Conservation (phyloP, 352 stramenopile genomes). For the Blastocystis sp. region DNA sequence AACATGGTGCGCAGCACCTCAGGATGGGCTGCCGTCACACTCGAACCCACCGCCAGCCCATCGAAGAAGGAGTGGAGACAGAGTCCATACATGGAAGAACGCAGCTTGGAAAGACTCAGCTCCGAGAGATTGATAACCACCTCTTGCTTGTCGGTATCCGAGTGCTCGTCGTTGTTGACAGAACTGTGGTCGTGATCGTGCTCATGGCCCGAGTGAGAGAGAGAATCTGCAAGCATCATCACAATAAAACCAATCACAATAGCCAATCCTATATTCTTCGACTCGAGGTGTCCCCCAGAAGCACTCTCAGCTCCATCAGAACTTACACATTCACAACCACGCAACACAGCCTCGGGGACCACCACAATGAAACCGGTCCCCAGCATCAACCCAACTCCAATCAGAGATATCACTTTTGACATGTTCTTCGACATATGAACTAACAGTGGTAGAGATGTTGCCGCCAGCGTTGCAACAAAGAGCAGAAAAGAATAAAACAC, state of each 20-base stretch:
- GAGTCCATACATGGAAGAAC: background rate
- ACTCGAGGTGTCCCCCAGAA: background rate
- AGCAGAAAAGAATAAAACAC: conserved; percentile 2
- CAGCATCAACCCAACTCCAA: conserved; percentile 33
- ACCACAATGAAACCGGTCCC: conserved; percentile 27
- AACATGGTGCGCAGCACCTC: conserved; percentile 11
- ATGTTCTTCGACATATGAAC: conserved; percentile 29
- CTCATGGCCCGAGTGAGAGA: background rate
- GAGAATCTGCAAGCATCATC: conserved; percentile 27
- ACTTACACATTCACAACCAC: background rate
- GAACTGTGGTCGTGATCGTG: background rate
- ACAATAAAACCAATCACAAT: conserved; percentile 22
- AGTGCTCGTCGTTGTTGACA: background rate
- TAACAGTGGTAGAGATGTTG: conserved; percentile 9
- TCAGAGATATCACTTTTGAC: background rate
- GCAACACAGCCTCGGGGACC: conserved; percentile 1
- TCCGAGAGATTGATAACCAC: conserved; percentile 18
- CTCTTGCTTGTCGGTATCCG: background rate
- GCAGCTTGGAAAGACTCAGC: background rate
- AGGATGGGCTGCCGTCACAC: background rate
- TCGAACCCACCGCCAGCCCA: background rate
- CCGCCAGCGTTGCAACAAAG: background rate
- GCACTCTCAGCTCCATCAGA: background rate
- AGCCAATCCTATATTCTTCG: conserved; percentile 42
- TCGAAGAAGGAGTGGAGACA: conserved; percentile 46